Evolutionary conservation across 495 filamentous ascomycete genomes (phyloP).

Genomic region (Sabuloglossum arenarium): DNA sequence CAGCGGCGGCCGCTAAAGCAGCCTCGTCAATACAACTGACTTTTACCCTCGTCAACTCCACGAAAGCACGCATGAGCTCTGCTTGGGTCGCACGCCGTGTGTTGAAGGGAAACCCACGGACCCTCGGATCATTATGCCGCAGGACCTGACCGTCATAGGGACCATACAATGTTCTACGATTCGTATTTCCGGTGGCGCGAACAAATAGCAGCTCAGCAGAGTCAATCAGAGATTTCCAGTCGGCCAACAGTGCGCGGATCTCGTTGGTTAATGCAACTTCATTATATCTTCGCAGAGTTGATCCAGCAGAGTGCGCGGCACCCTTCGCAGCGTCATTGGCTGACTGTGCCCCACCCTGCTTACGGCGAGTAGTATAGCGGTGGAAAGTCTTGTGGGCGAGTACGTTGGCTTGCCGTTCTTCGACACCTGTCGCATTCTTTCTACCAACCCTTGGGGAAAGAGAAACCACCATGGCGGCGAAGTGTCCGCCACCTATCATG

Average conservation of each 20-base stretch:
- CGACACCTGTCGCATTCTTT: constrained; percentile 36
- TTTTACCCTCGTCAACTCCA: constrained; percentile 81
- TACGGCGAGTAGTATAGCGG: constrained; percentile 84
- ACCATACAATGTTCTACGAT: constrained; percentile 67
- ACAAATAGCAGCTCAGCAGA: constrained; percentile 68
- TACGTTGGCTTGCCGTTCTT: constrained; percentile 64
- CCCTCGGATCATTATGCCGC: constrained; percentile 58
- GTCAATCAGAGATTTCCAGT: constrained; percentile 73
- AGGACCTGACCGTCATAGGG: constrained; percentile 78
- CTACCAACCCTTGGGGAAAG: constrained; percentile 62
- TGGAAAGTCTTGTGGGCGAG: constrained; percentile 96
- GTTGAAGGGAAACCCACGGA: constrained; percentile 81
- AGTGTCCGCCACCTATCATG: constrained; percentile 97
- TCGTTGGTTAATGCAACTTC: constrained; percentile 73
- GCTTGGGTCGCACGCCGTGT: constrained; percentile 86
- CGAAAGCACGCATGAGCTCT: constrained; percentile 82
- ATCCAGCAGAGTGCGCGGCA: constrained; percentile 80
- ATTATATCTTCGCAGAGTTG: constrained; percentile 78
- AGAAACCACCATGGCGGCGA: constrained; percentile 87
- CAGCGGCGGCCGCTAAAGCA: constrained; percentile 26
- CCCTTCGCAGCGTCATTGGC: constrained; percentile 83
- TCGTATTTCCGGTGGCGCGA: constrained; percentile 70
- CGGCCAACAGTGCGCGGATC: constrained; percentile 50
- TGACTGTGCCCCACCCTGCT: constrained; percentile 88
- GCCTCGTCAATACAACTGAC: constrained; percentile 49